Conservation (phyloP, 768 basidiomycete species). For the Termitomyces sp. region DNA sequence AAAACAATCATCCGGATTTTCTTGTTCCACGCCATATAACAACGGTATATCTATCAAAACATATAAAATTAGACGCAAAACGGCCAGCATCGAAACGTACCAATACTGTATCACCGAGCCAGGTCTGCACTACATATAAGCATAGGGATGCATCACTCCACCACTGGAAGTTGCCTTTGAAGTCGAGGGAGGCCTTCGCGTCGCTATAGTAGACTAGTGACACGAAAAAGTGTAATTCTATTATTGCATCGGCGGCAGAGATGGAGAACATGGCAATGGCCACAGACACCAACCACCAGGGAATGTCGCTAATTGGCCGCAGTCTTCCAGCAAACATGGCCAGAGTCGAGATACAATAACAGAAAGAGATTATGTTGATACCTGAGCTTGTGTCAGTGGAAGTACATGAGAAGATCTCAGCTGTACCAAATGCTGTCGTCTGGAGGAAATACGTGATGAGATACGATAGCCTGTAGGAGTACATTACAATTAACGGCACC, state of each 20-base stretch:
- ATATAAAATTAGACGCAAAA: not conserved
- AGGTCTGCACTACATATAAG: slow-evolving; percentile 7
- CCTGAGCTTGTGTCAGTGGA: not conserved
- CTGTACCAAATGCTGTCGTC: slow-evolving; percentile 7
- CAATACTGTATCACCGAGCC: slow-evolving; percentile 6
- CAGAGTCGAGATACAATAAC: slow-evolving; percentile 5
- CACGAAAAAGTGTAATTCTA: slow-evolving; percentile 2
- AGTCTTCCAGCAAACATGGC: not conserved
- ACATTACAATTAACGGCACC: not conserved
- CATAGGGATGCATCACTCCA: slow-evolving; percentile 5
- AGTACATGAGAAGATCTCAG: not conserved
- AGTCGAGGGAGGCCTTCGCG: slow-evolving; percentile 1
- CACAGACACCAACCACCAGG: slow-evolving; percentile 1
- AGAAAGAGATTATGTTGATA: slow-evolving; percentile 11
- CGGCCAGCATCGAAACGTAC: not conserved
- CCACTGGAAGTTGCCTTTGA: slow-evolving; percentile 4
- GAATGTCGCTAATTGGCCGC: not conserved
- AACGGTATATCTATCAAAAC: slow-evolving; percentile 10
- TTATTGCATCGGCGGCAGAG: slow-evolving; percentile 1
- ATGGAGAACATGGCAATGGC: slow-evolving; percentile 9
- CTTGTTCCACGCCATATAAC: slow-evolving; percentile 9
- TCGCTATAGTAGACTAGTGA: not conserved
- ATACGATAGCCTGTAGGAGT: not conserved
- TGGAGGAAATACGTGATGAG: slow-evolving; percentile 4
- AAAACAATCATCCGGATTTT: not conserved